A percentile compares a stretch with the other conserved stretches of the same genome.
Conservation (phyloP, 257 asterid species). For the Plantago elongata region DNA sequence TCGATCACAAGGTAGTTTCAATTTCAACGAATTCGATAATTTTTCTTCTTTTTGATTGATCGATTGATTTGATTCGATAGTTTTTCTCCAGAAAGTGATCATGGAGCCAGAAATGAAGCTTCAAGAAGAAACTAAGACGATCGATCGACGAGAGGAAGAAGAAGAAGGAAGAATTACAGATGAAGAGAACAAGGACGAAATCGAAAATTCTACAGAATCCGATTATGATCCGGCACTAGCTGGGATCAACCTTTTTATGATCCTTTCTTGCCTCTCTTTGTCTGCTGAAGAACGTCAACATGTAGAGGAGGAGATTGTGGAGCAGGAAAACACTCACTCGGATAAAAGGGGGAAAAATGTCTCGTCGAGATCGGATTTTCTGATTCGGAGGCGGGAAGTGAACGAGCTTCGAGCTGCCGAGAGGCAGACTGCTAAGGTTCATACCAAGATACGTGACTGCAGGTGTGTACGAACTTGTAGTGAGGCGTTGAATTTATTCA, state of each 20-base stretch:
- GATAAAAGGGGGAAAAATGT: conserved; percentile 6
- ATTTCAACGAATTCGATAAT: too few species aligned
- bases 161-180: not conserved
- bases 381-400: conserved; percentile 13
- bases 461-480: conserved; percentile 19
- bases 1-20: too few species aligned
- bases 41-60: too few species aligned
- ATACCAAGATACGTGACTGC: conserved; percentile 32
- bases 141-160: not conserved
- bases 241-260: conserved; percentile 42
- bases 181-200: conserved; percentile 13
- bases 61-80: too few species aligned
- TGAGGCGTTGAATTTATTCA: too few species aligned
- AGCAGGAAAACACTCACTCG: not conserved
- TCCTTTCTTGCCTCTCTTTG: conserved; percentile 37
- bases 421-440: conserved; percentile 22
- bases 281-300: conserved; percentile 19
- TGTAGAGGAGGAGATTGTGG: conserved; percentile 4
- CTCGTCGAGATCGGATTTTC: conserved; percentile 7
- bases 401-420: conserved; percentile 19
- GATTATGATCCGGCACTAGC: conserved; percentile 10
- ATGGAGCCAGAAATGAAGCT: conserved; percentile 9
- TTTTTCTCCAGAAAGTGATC: conserved; percentile 2
- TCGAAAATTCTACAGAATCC: conserved; percentile 4
- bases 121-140: not conserved